Base-by-base conservation (phyloP, 352 stramenopile species). In the Thalassiosira allenii region DNA sequence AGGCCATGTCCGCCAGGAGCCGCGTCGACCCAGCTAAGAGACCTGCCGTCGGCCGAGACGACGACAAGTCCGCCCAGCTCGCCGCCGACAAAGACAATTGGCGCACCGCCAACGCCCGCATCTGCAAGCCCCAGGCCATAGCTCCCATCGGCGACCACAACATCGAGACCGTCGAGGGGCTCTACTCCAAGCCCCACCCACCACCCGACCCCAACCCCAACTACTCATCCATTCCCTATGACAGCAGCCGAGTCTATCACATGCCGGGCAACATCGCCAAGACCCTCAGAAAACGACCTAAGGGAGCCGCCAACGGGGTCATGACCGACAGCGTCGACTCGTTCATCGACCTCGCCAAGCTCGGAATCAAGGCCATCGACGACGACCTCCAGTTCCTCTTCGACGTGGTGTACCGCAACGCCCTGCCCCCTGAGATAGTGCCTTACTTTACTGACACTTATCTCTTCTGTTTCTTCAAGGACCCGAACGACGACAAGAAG, bases 11-110 rank as follows among this genome's bases (percentile, higher is more conserved):
- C 25, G 37, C 34, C 20, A n/a, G 25, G 20, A 63, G 53, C 25
- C 20, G 25, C 23, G 6, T 27, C 0, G 25, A 20, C 1, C 20
- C 30, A 1, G 37, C 53, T 22, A 63, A 17, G 3, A 20, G 20
- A 12, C 20, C 30, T 11, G 37, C 53, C 17, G 0, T 17, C 2
- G 25, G 20, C 0, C 25, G 37, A 47, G 8, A 4, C 12, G 2
- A 33, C 1, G 37, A 63, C 25, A n/a, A 23, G 17, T 22, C 37
- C 27, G 54, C 54, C 1, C 61, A 73, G 37, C 34, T 58, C 11
- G 63, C 64, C 11, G 63, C 64, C 27, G 49, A 81, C 22, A 53
- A 34, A 9, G 63, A 81, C 58, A 75, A 81, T 30, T 76, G 44
- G 17, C 29, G 29, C 33, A 66, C 73, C 6, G 63, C 73, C n/a